Evolutionary conservation across 352 stramenopile species (phyloP).

Genomic region (Pythium periplocum): DNA sequence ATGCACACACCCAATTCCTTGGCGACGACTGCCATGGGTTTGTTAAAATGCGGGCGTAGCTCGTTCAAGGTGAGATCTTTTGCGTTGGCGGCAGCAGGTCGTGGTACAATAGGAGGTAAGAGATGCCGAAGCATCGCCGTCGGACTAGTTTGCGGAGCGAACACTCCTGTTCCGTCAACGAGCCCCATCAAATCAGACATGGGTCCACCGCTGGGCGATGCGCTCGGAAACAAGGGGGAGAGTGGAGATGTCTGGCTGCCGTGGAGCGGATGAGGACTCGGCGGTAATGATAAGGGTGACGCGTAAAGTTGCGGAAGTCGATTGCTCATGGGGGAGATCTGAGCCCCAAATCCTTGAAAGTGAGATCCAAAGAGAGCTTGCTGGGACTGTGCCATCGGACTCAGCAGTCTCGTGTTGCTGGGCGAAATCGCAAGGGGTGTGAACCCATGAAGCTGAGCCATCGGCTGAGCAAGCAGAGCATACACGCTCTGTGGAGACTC

Average conservation of each 20-base stretch:
- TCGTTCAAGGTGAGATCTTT: slow-evolving; percentile 81
- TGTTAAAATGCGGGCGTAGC: slow-evolving; percentile 79
- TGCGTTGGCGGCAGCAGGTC: slow-evolving; percentile 30
- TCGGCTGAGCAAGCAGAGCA: slow-evolving; percentile 29
- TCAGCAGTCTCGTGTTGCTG: slow-evolving; percentile 18
- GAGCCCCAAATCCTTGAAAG: slow-evolving; percentile 14
- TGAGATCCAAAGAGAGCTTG: slow-evolving; percentile 19
- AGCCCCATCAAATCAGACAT: slow-evolving; percentile 46
- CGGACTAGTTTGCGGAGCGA: slow-evolving; percentile 32
- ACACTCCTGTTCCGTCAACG: slow-evolving; percentile 27
- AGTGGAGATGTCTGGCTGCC: slow-evolving; percentile 10
- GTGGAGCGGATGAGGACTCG: slow-evolving; percentile 13
- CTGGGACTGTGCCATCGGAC: slow-evolving; percentile 34
- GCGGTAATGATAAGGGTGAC: slow-evolving; percentile 17
- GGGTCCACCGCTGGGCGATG: slow-evolving; percentile 14
- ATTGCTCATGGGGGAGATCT: neutral
- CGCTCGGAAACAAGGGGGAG: slow-evolving; percentile 15
- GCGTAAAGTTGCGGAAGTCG: slow-evolving; percentile 28
- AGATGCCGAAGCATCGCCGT: slow-evolving; percentile 38
- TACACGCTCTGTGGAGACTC: slow-evolving; percentile 56
- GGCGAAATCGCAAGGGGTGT: slow-evolving; percentile 13
- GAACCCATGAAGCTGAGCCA: slow-evolving; percentile 24
- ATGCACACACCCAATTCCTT: slow-evolving; percentile 83
- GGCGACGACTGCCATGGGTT: slow-evolving; percentile 74
- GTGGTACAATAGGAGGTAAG: slow-evolving; percentile 29